phyloP scores from a whole-genome alignment of 768 basidiomycete genomes.

The Pisolithus marmoratus region DNA sequence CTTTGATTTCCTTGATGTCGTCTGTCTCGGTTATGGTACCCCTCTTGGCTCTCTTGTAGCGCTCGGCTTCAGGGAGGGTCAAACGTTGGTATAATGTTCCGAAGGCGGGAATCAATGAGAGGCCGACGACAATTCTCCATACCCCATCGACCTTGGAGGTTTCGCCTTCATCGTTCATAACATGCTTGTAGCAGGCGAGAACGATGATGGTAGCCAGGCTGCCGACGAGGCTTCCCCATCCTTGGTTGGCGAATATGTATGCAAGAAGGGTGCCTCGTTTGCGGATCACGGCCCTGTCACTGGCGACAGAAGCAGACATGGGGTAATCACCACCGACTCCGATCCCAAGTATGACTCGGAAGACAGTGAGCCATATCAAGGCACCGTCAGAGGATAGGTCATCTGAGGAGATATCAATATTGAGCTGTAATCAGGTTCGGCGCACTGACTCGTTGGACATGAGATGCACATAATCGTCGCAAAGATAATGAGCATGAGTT shows the following conservation, averaged over 20 bases:
- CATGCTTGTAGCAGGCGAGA: constrained; percentile 54
- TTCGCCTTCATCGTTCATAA: constrained; percentile 54
- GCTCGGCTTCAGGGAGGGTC: constrained; percentile 63
- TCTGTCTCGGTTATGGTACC: not conserved
- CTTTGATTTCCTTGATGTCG: not conserved
- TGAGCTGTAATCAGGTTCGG: not conserved
- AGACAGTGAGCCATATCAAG: constrained; percentile 61
- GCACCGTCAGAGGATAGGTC: constrained; percentile 43
- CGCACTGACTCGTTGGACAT: constrained; percentile 48
- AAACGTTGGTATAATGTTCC: constrained; percentile 72
- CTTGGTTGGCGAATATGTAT: constrained; percentile 73
- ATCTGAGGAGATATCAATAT: constrained; percentile 20
- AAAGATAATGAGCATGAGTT: constrained; percentile 74
- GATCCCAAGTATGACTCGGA: constrained; percentile 68
- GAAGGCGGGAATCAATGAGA: constrained; percentile 71
- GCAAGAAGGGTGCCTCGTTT: constrained; percentile 71
- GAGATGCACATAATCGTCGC: constrained; percentile 68
- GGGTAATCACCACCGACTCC: constrained; percentile 81
- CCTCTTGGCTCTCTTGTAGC: constrained; percentile 37
- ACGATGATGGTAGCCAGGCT: constrained; percentile 59
- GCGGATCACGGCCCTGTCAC: constrained; percentile 58
- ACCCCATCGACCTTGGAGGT: constrained; percentile 67
- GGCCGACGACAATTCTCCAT: constrained; percentile 71
- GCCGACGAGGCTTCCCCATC: constrained; percentile 70
- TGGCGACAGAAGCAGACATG: constrained; percentile 65